A percentile compares a stretch with the other conserved stretches of the same genome.
These are phyloP conservation scores for Boletus coccyginus DNA, from an alignment of 768 basidiomycete species.

Conservation along the genomic window DNA sequence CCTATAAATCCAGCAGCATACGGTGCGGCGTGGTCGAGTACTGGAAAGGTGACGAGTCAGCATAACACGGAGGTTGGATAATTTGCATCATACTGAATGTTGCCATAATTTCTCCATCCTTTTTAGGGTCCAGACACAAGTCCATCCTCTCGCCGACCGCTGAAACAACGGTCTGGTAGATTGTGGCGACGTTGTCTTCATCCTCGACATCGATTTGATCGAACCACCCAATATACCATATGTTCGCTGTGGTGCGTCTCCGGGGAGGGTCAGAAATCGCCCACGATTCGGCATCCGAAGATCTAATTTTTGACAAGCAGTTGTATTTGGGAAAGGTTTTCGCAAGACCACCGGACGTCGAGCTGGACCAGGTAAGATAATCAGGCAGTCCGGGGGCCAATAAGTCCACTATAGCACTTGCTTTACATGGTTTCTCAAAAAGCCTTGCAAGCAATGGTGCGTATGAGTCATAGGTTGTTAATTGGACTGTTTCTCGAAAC, in stretches of 20 bases:
- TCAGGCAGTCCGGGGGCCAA: constrained; percentile 21
- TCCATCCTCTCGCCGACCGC: neutral
- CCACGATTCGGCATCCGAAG: neutral
- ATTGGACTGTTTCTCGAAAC: constrained; percentile 10
- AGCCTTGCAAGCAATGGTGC: constrained; percentile 9
- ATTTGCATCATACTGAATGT: neutral
- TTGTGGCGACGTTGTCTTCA: neutral
- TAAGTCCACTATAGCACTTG: constrained; percentile 1
- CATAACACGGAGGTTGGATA: neutral
- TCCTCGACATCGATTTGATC: neutral
- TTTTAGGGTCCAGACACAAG: neutral
- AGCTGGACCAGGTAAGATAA: constrained; percentile 12
- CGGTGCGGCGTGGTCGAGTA: constrained; percentile 1
- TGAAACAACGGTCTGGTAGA: neutral
- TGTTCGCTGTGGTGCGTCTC: constrained; percentile 2
- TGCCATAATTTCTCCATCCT: constrained; percentile 7
- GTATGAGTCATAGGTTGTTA: constrained; percentile 17
- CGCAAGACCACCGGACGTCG: constrained; percentile 16
- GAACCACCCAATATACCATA: neutral
- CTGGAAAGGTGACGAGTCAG: neutral
- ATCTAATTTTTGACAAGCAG: neutral
- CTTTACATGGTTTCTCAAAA: constrained; percentile 4
- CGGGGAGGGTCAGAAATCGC: neutral
- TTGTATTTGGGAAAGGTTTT: constrained; percentile 15
- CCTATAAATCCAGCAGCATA: constrained; percentile 1